Base-by-base conservation (phyloP, 23 red algal genomes). In the Chondrus crispus region DNA sequence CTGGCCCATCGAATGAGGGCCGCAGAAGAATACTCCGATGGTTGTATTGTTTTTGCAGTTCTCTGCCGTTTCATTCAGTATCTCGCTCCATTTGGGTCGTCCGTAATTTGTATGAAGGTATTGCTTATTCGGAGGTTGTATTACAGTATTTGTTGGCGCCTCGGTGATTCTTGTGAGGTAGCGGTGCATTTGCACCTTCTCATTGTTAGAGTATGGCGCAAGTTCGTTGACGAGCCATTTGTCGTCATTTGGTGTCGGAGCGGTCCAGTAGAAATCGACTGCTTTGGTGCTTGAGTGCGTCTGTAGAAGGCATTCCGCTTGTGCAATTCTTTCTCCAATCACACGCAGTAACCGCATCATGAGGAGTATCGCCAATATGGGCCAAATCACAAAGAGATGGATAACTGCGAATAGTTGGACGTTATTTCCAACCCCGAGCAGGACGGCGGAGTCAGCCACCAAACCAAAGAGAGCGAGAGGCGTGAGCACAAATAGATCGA, bases 181-280 rank as follows among this genome's bases (percentile, higher is more conserved):
- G 33, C 92, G 69, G 42, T 94, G 92, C 38, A 94, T 51, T 14
- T 50, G 80, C 10, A 87, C 82, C n/a, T 50, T 49, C 13, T 85
- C 57, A 8, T 66, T 42, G 32, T 87, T 73, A 10, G 92, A 73
- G 28, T 82, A 80, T 13, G 82, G 80, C 43, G 30, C 68, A 28
- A 94, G 29, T 74, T 94, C 92, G 29, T 88, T 71, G 30, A 94
- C 92, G 2, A 94, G 52, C 92, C 92, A 94, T 24, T 52, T 36
- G 39, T 94, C 92, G 42, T 87, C 92, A 2, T 87, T 74, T 39
- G 92, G 68, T 18, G 81, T 82, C 33, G 92, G 92, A 14, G 92
- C 82, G 8, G 92, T 94, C 92, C 92, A 94, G 43, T 81, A 87
- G 84, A 94, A 94, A 81, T 94, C 92, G 9, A 94, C 82, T 40